Evolutionary conservation across 495 filamentous ascomycete genomes (phyloP).

Genomic region (Aspergillus diversus): DNA sequence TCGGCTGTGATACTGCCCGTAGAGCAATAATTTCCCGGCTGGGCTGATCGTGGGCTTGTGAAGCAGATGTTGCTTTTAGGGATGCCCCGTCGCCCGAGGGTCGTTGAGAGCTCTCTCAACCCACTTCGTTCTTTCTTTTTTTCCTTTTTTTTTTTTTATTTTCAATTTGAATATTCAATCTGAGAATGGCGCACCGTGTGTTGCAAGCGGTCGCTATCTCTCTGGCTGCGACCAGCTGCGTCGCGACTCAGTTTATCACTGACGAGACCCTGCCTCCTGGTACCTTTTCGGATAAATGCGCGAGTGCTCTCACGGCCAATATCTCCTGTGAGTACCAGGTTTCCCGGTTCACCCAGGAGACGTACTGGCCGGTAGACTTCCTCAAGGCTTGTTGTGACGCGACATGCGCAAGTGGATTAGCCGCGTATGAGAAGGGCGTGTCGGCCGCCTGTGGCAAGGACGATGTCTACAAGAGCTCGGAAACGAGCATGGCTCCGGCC

Average conservation of each 20-base stretch:
- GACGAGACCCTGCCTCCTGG: not conserved
- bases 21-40: not conserved
- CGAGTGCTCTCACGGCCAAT: not conserved
- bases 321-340: slow-evolving; percentile 1
- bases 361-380: not conserved
- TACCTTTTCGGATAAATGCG: not conserved
- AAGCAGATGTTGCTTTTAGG: not conserved
- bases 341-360: not conserved
- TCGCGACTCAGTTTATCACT: slow-evolving; percentile 4
- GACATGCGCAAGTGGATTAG: not conserved
- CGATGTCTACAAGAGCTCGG: not conserved
- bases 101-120: not conserved
- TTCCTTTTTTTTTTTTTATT: not conserved
- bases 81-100: not conserved
- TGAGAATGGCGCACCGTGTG: not conserved
- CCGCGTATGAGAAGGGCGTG: not conserved
- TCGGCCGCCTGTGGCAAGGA: not conserved
- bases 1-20: not conserved
- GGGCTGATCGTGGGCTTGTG: not conserved
- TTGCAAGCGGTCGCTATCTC: not conserved
- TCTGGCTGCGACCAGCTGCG: not conserved
- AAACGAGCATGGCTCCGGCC: not conserved
- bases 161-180: not conserved
- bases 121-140: not conserved
- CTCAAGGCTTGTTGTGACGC: not conserved